These are phyloP conservation scores for Pinus taeda DNA, from an alignment of 75 land plant species.

Conservation along the genomic window DNA sequence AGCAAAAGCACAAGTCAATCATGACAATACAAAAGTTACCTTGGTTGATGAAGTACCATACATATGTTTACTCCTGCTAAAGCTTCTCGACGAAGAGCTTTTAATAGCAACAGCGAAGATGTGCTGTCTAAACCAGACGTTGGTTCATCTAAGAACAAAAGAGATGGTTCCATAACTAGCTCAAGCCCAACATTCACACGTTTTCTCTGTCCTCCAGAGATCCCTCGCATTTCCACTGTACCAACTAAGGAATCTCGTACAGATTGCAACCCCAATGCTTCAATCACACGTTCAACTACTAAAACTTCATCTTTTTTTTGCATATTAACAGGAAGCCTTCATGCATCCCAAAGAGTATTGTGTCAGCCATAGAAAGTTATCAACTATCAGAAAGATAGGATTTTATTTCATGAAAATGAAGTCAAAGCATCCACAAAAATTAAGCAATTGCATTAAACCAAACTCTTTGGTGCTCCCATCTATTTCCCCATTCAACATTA, in stretches of 20 bases:
- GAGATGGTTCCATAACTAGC: slow-evolving; percentile 98
- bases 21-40: slow-evolving; percentile 35
- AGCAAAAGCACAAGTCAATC: not conserved
- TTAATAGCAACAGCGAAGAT: slow-evolving; percentile 83
- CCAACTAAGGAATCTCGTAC: slow-evolving; percentile 89
- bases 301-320: slow-evolving; percentile 77
- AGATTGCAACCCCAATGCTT: slow-evolving; percentile 78
- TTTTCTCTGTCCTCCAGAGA: slow-evolving; percentile 97
- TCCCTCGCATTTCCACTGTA: slow-evolving; percentile 91
- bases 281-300: slow-evolving; percentile 93
- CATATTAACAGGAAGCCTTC: slow-evolving; percentile 75
- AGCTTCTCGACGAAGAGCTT: slow-evolving; percentile 91
- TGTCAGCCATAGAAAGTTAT: not conserved
- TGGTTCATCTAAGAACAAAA: slow-evolving; percentile 94
- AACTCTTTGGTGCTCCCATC: too few species aligned
- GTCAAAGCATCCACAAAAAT: too few species aligned
- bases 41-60: slow-evolving; percentile 98
- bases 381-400: too few species aligned
- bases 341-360: not conserved
- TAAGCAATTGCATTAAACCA: not conserved
- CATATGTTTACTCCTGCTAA: slow-evolving; percentile 85
- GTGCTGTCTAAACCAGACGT: slow-evolving; percentile 98
- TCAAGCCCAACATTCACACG: slow-evolving; percentile 97
- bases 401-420: too few species aligned
- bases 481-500: too few species aligned